These are phyloP conservation scores for Colletotrichum tanaceti DNA, from an alignment of 2,329 filamentous ascomycete species.

Conservation along the genomic window DNA sequence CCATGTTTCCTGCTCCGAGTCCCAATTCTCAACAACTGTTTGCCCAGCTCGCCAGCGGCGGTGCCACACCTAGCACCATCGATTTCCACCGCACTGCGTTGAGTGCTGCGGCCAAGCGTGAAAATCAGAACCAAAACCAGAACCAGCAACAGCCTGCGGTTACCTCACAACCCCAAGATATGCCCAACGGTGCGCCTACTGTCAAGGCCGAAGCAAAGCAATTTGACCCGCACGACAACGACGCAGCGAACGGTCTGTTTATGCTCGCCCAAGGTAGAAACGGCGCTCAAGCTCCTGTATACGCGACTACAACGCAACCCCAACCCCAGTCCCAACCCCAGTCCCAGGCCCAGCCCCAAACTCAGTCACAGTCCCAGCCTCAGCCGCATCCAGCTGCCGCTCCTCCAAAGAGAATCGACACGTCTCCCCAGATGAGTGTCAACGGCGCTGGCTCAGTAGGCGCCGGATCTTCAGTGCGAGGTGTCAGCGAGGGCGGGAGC, in stretches of 20 bases:
- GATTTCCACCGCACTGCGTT: constrained; percentile 96
- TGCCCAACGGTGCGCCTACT: constrained; percentile 53
- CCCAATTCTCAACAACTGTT: constrained; percentile 83
- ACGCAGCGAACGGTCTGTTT: constrained; percentile 93
- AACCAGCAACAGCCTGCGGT: constrained; percentile 44
- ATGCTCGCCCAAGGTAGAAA: constrained; percentile 84
- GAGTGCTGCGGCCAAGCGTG: constrained; percentile 76
- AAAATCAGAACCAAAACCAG: constrained; percentile 54
- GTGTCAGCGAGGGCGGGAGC: constrained; percentile 75
- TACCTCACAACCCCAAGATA: constrained; percentile 44
- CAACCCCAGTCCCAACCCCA: constrained; percentile 65
- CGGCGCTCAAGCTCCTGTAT: constrained; percentile 64
- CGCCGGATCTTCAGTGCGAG: constrained; percentile 56
- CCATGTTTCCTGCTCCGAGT: constrained; percentile 95
- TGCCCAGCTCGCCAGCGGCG: constrained; percentile 81
- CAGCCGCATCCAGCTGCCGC: constrained; percentile 61
- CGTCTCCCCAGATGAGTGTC: constrained; percentile 63
- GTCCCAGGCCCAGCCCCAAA: constrained; percentile 62
- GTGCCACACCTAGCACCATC: constrained; percentile 87
- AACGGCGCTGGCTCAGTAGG: constrained; percentile 59
- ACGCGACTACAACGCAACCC: constrained; percentile 59
- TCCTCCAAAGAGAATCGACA: constrained; percentile 52
- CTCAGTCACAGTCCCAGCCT: constrained; percentile 52
- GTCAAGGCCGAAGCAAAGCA: constrained; percentile 64
- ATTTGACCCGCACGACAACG: constrained; percentile 91